Base-by-base conservation (phyloP, 2,329 filamentous ascomycete species). In the Teratosphaeria nubilosa region DNA sequence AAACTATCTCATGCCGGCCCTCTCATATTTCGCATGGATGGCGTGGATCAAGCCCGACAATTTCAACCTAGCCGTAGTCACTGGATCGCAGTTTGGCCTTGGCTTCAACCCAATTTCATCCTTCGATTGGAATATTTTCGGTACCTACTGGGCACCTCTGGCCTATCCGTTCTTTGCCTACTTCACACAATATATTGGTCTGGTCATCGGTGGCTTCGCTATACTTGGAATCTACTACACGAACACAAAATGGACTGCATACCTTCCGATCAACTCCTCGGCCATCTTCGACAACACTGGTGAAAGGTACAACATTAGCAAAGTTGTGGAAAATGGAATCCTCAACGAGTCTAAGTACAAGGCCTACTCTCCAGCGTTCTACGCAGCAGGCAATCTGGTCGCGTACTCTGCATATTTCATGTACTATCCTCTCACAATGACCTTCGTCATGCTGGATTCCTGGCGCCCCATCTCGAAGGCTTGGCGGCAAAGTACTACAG, bases 1-100 rank as follows among this genome's bases (percentile, higher is more conserved):
- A 0, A 90, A 90, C 4, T 78, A 95, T 13, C 76, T 95, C 53
- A 86, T 94, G 77, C 88, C 89, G 7, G 90, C 88, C 0, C 78
- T 95, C 65, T 92, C 88, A 73, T 94, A 92, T 73, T 95, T 95
- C 78, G 95, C 86, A 70, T 86, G 92, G 62, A 78, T 95, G 60
- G 95, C 90, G 7, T 95, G 90, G 90, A 88, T 94, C 68, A 88
- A 87, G 2, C 90, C 90, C 0, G 85, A 90, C 64, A 95, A 87
- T 64, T 87, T 92, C n/a, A 84, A 92, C 6, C 76, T 95, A 53
- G 86, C 90, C 27, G 94, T 94, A 70, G 76, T 95, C 63, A 55
- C 54, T 5, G 54, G 54, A 25, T n/a, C 14, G 5, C 54, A 55
- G 41, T 95, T 95, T 68, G 90, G 90, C 11, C 92, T 90, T 1